Percentiles rank a stretch among this genome's conserved stretches.
phyloP scores from a whole-genome alignment of 495 filamentous ascomycete species.

The Paragyromitra xinjiangensis region DNA sequence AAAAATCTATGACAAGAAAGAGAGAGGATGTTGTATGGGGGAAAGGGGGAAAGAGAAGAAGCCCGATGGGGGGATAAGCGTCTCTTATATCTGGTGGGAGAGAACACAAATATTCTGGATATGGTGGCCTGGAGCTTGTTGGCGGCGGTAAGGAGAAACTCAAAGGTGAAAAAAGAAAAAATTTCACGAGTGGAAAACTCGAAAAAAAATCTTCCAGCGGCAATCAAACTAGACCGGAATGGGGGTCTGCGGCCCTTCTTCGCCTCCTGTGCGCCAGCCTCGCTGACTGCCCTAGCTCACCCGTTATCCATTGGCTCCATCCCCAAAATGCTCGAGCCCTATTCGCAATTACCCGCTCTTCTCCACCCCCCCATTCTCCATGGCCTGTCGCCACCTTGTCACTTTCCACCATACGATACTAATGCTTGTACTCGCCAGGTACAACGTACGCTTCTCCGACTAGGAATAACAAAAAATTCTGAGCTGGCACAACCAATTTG shows the following conservation, averaged over 20 bases:
- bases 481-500: conserved; percentile 49
- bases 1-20: conserved; percentile 61
- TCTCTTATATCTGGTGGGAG: conserved; percentile 46
- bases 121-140: conserved; percentile 38
- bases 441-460: conserved; percentile 42
- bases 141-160: conserved; percentile 56
- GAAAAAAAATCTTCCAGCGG: conserved; percentile 43
- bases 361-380: conserved; percentile 3
- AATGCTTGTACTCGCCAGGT: conserved; percentile 35
- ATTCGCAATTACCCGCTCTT: conserved; percentile 47
- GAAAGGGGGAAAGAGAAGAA: conserved; percentile 54
- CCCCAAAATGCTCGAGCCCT: conserved; percentile 18
- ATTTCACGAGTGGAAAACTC: conserved; percentile 45
- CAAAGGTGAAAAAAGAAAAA: conserved; percentile 56
- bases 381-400: conserved; percentile 43
- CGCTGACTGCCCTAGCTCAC: conserved; percentile 20
- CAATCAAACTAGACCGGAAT: conserved; percentile 37
- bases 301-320: conserved; percentile 25
- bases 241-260: conserved; percentile 28
- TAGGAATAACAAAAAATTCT: conserved; percentile 33
- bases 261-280: conserved; percentile 46
- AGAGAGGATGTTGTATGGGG: conserved; percentile 57
- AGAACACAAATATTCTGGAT: conserved; percentile 9
- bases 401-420: conserved; percentile 23
- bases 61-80: conserved; percentile 46